These are phyloP conservation scores for Monosporascus sp. DNA, from an alignment of 2,329 filamentous ascomycete genomes.

Conservation along the genomic window DNA sequence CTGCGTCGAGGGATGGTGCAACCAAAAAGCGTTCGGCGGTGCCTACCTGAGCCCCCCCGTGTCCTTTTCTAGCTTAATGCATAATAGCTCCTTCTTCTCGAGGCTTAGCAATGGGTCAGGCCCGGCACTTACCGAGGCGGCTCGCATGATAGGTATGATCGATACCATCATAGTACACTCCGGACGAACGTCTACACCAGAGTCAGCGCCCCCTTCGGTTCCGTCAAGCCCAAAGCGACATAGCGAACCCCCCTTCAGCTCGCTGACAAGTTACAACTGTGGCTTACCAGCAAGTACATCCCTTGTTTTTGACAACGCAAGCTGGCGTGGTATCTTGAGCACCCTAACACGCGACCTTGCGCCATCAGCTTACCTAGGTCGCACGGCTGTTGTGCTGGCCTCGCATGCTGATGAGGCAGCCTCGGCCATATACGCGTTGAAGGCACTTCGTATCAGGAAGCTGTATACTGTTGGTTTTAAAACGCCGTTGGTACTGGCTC, in stretches of 20 bases:
- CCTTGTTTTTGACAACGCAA: conserved; percentile 74
- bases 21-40: conserved; percentile 72
- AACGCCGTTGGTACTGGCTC: conserved; percentile 54
- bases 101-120: conserved; percentile 45
- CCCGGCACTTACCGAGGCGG: conserved; percentile 66
- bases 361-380: conserved; percentile 71
- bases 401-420: conserved; percentile 70
- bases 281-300: conserved; percentile 43
- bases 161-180: conserved; percentile 71
- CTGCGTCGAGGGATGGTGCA: conserved; percentile 66
- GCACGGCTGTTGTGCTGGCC: conserved; percentile 70
- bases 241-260: conserved; percentile 16
- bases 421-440: conserved; percentile 71
- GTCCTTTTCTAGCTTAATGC: conserved; percentile 54
- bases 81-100: conserved; percentile 45
- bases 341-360: conserved; percentile 77
- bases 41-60: conserved; percentile 75
- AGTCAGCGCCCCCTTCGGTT: conserved; percentile 40
- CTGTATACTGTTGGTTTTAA: conserved; percentile 83
- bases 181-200: conserved; percentile 35
- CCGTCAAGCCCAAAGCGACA: conserved; percentile 42
- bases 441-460: conserved; percentile 67
- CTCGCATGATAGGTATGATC: conserved; percentile 70
- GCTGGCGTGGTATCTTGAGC: conserved; percentile 79
- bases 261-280: conserved; percentile 5